A percentile compares a stretch with the other conserved stretches of the same genome.
Conservation (phyloP, 371 early-diverging fungal genomes). For the Zopfochytrium polystomum region DNA sequence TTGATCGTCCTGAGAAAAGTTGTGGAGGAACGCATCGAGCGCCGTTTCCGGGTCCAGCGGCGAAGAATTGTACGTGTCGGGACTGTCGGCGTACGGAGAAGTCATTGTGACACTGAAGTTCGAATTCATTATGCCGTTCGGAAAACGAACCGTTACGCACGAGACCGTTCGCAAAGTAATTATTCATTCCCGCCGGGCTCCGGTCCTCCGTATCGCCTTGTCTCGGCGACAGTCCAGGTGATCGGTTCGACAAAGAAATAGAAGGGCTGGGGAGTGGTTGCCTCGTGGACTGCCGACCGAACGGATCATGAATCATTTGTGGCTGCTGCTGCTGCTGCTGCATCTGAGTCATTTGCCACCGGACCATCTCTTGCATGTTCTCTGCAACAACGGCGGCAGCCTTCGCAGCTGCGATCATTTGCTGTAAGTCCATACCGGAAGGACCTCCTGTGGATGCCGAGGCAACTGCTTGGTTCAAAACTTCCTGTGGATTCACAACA, state of each 20-base stretch:
- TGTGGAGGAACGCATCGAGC: background rate
- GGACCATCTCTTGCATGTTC: conserved; percentile 14
- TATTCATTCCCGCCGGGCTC: too few relatives aligned
- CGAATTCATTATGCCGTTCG: too few relatives aligned
- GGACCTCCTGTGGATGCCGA: background rate
- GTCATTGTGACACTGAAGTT: too few relatives aligned
- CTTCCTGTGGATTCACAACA: background rate
- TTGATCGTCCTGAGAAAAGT: background rate
- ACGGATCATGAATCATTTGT: conserved; percentile 5
- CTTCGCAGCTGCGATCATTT: conserved; percentile 19
- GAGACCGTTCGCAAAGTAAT: too few relatives aligned
- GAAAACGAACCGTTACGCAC: too few relatives aligned
- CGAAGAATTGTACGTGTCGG: too few relatives aligned
- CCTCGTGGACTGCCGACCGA: background rate
- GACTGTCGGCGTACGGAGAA: too few relatives aligned
- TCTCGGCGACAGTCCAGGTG: background rate
- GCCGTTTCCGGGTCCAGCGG: background rate
- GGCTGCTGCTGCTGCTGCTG: conserved; percentile 2
- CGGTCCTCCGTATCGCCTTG: background rate
- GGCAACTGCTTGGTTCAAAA: background rate
- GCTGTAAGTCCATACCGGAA: background rate
- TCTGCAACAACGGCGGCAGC: conserved; percentile 16
- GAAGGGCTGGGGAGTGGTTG: conserved; percentile 3
- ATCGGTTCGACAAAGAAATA: background rate
- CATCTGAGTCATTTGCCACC: conserved; percentile 12